A percentile compares a stretch with the other conserved stretches of the same genome.
These are phyloP conservation scores for Cyclotella choctawhatcheeana DNA, from an alignment of 108 stramenopile species.

Conservation along the genomic window DNA sequence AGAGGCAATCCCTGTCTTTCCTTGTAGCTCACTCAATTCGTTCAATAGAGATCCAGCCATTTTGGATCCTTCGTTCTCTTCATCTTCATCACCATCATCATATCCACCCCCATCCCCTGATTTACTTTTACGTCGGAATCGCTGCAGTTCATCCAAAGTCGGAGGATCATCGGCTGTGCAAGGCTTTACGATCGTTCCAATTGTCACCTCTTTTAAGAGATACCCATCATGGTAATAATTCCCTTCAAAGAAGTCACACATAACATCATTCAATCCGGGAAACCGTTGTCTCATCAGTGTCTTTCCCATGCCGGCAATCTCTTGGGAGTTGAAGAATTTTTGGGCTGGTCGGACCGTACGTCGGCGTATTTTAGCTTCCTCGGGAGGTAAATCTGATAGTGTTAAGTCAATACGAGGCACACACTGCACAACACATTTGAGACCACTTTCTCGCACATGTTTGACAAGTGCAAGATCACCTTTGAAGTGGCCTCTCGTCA, in stretches of 20 bases:
- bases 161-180: slow-evolving; percentile 89
- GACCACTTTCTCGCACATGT: slow-evolving; percentile 89
- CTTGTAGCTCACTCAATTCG: slow-evolving; percentile 87
- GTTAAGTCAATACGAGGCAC: slow-evolving; percentile 94
- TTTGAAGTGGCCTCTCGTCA: slow-evolving; percentile 94
- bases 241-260: slow-evolving; percentile 88
- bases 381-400: slow-evolving; percentile 70
- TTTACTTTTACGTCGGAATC: slow-evolving; percentile 80
- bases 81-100: slow-evolving; percentile 70
- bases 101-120: slow-evolving; percentile 56
- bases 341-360: slow-evolving; percentile 89
- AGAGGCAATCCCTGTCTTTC: slow-evolving; percentile 69
- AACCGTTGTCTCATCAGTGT: slow-evolving; percentile 69
- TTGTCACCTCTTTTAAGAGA: slow-evolving; percentile 92
- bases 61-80: slow-evolving; percentile 87
- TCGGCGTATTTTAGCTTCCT: slow-evolving; percentile 81
- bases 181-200: slow-evolving; percentile 89
- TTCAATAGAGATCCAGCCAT: slow-evolving; percentile 81
- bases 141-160: slow-evolving; percentile 92
- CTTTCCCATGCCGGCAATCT: slow-evolving; percentile 78
- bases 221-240: slow-evolving; percentile 96
- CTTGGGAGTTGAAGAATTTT: slow-evolving; percentile 92
- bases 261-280: slow-evolving; percentile 72
- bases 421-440: slow-evolving; percentile 90
- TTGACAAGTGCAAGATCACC: slow-evolving; percentile 95